Percentiles rank a stretch among this genome's conserved stretches.
Conservation (phyloP, 495 filamentous ascomycete species). For the Pyrenula massariospora region DNA sequence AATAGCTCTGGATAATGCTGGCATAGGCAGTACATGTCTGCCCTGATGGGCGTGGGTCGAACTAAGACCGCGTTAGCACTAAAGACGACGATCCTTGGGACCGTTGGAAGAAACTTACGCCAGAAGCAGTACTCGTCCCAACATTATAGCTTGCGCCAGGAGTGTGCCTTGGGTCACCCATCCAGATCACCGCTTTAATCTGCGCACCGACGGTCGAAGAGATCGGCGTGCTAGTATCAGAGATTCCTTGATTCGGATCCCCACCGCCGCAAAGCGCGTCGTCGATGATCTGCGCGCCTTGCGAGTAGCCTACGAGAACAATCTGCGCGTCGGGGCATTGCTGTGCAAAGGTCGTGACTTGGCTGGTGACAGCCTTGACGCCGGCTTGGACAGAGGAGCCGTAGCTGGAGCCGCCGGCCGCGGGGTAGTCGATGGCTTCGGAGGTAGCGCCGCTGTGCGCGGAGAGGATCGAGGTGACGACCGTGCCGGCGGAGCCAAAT, state of each 20-base stretch:
- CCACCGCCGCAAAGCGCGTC: conserved; percentile 51
- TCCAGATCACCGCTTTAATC: conserved; percentile 51
- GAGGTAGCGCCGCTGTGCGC: conserved; percentile 38
- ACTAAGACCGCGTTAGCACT: conserved; percentile 13
- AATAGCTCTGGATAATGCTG: conserved; percentile 46
- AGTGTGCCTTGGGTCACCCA: conserved; percentile 47
- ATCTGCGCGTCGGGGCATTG: conserved; percentile 45
- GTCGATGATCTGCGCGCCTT: conserved; percentile 54
- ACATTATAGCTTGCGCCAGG: conserved; percentile 46
- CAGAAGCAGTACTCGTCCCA: conserved; percentile 40
- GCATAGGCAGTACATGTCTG: conserved; percentile 37
- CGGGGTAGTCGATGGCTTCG: conserved; percentile 48
- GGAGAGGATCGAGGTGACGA: conserved; percentile 34
- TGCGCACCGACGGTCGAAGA: conserved; percentile 30
- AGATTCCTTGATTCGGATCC: conserved; percentile 35
- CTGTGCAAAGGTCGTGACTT: conserved; percentile 40
- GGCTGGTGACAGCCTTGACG: conserved; percentile 37
- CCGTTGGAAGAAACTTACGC: conserved; percentile 37
- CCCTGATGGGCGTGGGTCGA: conserved; percentile 42
- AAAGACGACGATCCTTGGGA: no score
- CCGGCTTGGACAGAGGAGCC: conserved; percentile 38
- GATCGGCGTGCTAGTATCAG: conserved; percentile 32
- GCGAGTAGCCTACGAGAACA: conserved; percentile 50
- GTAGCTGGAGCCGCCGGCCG: conserved; percentile 47
- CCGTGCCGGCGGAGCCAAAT: conserved; percentile 36